Evolutionary conservation across 805 yeast genomes (phyloP), one percentile per base, ranked within the genome.

Genomic region (Wickerhamomyces ciferrii): DNA sequence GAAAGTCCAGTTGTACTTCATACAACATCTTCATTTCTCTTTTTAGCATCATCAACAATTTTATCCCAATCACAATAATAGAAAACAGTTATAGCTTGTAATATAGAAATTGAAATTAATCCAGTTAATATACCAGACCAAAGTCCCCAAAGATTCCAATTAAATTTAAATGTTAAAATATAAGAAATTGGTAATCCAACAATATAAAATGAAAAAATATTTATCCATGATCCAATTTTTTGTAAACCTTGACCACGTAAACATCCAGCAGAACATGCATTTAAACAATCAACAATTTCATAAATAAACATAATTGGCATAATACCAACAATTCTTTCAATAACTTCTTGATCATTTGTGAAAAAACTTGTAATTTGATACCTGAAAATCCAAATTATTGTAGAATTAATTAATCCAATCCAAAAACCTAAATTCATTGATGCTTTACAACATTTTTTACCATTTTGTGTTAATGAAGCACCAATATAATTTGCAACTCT

Each of bases 231-330:
- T 0, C 96, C 96, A 38, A 87, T 71, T 40, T 78, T 74, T 62
- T 89, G 96, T 58, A 86, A 74, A 5, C 96, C 95, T 65, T 87
- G 95, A 19, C 96, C 96, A 50, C 96, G 72, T 49, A 90, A 69
- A 23, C 90, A 73, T 0, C 96, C 92, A 2, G 94, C 95, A 14
- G 82, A 74, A 8, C 86, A 78, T 3, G 87, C 86, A 54, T 86
- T 87, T 43, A 81, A 59, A 4, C 87, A 74, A 61, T 90, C 97
- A 43, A 79, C 74, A 35, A 85, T 59, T 59, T 87, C 94, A 55
- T 84, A 78, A 23, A 79, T 43, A 2, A 88, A 88, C 24, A 84
- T 80, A 37, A 84, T 62, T 0, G 84, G 83, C 42, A 87, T 62
- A 7, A 83, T 71, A n/a, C 59, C 53, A 14, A 71, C 71, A n/a